Evolutionary conservation across 257 asterid species (phyloP).

Genomic region (Solanum paucissectum): DNA sequence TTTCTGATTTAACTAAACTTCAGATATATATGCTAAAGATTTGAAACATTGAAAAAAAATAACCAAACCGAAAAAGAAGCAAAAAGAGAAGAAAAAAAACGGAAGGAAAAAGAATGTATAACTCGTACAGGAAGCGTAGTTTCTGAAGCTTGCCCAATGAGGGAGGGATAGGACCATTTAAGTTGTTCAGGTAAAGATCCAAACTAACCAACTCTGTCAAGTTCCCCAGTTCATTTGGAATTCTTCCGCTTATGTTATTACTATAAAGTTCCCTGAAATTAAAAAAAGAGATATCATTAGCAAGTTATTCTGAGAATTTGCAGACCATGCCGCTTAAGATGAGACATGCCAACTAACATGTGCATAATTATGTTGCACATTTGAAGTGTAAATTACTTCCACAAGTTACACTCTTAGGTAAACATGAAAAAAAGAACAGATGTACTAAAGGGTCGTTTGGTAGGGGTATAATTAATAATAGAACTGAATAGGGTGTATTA

Average conservation of each 20-base stretch:
- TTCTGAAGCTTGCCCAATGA: slow-evolving; percentile 65
- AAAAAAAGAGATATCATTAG: not conserved
- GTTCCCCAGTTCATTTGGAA: slow-evolving; percentile 82
- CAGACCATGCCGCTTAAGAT: not conserved
- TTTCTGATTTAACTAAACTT: not conserved
- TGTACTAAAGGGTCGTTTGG: not conserved
- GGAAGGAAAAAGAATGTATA: not conserved
- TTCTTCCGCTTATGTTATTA: slow-evolving; percentile 63
- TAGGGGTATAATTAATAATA: not conserved
- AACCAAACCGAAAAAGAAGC: not conserved
- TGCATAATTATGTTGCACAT: not conserved
- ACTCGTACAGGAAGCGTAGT: slow-evolving; percentile 73
- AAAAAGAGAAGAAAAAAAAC: not conserved
- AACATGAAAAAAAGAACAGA: not conserved
- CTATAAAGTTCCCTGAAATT: slow-evolving; percentile 86
- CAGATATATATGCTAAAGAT: not conserved
- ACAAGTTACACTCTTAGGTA: not conserved
- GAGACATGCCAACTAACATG: not conserved
- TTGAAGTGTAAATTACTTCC: not conserved
- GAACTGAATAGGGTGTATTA: not conserved
- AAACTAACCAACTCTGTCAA: slow-evolving; percentile 81
- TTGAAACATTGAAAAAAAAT: not conserved
- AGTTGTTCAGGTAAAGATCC: slow-evolving; percentile 80
- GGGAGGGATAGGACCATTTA: slow-evolving; percentile 65
- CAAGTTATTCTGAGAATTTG: not conserved